phyloP scores from a whole-genome alignment of 2,329 filamentous ascomycete species.

The Colletotrichum godetiae region DNA sequence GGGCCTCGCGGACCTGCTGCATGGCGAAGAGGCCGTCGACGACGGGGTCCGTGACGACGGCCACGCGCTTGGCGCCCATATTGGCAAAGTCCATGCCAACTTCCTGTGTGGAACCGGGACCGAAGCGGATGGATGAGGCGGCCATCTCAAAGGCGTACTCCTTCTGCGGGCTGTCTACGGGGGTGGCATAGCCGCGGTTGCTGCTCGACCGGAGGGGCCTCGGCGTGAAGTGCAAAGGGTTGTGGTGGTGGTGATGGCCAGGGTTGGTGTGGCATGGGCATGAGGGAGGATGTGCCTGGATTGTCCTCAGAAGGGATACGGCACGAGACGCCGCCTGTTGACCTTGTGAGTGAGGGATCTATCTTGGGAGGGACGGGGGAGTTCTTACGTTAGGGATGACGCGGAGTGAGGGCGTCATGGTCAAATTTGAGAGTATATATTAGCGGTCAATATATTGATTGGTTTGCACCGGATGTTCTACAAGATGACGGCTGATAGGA shows the following conservation, averaged over 20 bases:
- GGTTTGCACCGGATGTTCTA: background rate
- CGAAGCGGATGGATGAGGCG: slow-evolving; percentile 92
- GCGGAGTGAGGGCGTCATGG: slow-evolving; percentile 40
- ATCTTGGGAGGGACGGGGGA: background rate
- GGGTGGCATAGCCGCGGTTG: slow-evolving; percentile 70
- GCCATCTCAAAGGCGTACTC: slow-evolving; percentile 99
- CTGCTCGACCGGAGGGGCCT: slow-evolving; percentile 44
- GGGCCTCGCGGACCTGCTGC: slow-evolving; percentile 85
- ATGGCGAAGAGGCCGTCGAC: slow-evolving; percentile 88
- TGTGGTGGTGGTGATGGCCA: slow-evolving; percentile 77
- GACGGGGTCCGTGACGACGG: slow-evolving; percentile 89
- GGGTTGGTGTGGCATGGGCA: slow-evolving; percentile 96
- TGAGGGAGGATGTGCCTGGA: slow-evolving; percentile 87
- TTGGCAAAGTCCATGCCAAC: slow-evolving; percentile 99
- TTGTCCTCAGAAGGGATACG: slow-evolving; percentile 81
- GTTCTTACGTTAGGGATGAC: slow-evolving; percentile 42
- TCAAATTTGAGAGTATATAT: background rate
- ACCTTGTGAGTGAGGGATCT: background rate
- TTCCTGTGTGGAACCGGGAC: slow-evolving; percentile 91
- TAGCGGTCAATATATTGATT: background rate
- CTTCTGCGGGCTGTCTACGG: slow-evolving; percentile 72
- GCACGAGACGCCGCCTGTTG: slow-evolving; percentile 71
- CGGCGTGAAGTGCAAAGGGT: slow-evolving; percentile 67
- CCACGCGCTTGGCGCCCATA: slow-evolving; percentile 86
- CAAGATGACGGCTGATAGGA: background rate